Base-by-base conservation (phyloP, 352 stramenopile species). In the Pythium myriotylum region DNA sequence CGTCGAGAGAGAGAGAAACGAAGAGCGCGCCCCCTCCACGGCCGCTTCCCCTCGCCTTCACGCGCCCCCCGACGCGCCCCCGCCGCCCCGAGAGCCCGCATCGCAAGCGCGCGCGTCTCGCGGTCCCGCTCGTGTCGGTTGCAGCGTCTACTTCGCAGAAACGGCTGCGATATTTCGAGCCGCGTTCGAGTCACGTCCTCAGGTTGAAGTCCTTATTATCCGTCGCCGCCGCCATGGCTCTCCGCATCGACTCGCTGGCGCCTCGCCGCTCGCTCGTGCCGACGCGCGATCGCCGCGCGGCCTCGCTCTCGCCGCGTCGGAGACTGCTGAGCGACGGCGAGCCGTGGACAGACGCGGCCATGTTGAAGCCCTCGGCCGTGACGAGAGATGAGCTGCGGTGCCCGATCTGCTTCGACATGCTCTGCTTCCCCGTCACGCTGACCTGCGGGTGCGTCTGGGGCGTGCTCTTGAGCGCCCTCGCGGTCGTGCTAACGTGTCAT, bases 381-480 rank as follows among this genome's bases (percentile, higher is more conserved):
- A 43, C 56, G 4, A 67, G 66, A 10, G 77, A 89, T 17, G 72
- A 86, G 39, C 59, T 92, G 47, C 66, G 76, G 14, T 92, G 84
- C 56, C 77, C 81, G 19, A 92, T 92, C 47, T 92, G 84, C 79
- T 88, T 89, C 55, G 84, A 92, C 52, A 74, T 90, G 24, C 61
- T 92, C 17, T 74, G 76, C 61, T 92, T 88, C 51, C 84, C 84
- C 10, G 80, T 90, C 32, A 91, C 84, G 33, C 65, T 92, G 19
- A 70, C 78, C 10, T 92, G 84, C 70, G 84, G 84, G 84, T 88
- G 59, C 43, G 63, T 64, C 17, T 37, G n/a, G 17, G 37, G 8
- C n/a, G 7, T 43, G 13, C 13, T 43, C n/a, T n/a, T n/a, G n/a
- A n/a, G n/a, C n/a, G n/a, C n/a, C n/a, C n/a, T n/a, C n/a, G n/a